Base-by-base conservation (phyloP, 2,329 filamentous ascomycete genomes). In the Talaromyces sp. region DNA sequence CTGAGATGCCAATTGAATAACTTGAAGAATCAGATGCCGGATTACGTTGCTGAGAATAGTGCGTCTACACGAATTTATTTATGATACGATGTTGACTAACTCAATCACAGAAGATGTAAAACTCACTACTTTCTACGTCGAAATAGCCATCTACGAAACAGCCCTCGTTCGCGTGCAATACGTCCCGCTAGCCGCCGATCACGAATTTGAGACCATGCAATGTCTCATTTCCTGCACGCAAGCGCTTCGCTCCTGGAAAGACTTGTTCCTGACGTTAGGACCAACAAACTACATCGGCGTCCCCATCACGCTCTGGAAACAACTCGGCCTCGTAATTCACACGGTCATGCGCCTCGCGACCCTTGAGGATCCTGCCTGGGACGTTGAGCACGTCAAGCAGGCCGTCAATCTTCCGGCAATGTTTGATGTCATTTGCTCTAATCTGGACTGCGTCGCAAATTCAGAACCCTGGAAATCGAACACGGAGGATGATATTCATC, bases 251-350 rank as follows among this genome's bases (percentile, higher is more conserved):
- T 11, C 6, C 19, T 66, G 43, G 52, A 22, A 49, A 13, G 61
- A 66, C 45, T 10, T 59, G 13, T 60, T 66, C 19, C 15, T 57
- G 22, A 19, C 37, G 6, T 19, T 60, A 13, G 39, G 58, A 17
- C 47, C 57, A 22, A 56, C 13, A 13, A 39, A 63, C 1, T 63
- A 60, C 35, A 47, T 66, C 7, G 61, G 65, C 56, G 2, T 54
- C 8, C 62, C 65, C 10, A 37, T 66, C 17, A 52, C 22, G n/a
- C 35, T 64, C 7, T 63, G 61, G 65, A 66, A 66, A 41, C 65
- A 66, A 22, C 19, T 66, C 19, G 41, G 50, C 49, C 57, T 59
- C 10, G 33, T 62, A 15, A 19, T 66, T 6, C 62, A 52, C 31
- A 58, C 62, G 3, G 17, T 61, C 5, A 49, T 33, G 31, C 65